Base-by-base conservation (phyloP, 176 grass and related monocot species). In the Panicum miliaceum region DNA sequence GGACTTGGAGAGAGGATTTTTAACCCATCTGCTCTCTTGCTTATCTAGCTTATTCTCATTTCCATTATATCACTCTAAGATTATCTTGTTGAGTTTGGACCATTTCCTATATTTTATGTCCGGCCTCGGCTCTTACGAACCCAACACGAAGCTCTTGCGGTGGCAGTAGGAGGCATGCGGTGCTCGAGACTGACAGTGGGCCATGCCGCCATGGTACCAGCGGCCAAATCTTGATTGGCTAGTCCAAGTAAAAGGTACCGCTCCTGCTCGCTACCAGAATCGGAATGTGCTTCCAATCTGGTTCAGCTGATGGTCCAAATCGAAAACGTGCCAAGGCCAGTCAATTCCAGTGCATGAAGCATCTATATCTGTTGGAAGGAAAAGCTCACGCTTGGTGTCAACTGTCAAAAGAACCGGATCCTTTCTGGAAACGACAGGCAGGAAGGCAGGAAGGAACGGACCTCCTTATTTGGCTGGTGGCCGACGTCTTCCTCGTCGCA, bases 301-400 rank as follows among this genome's bases (percentile, higher is more conserved):
- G 38, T 40, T 22, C 53, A 57, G 8, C 40, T 48, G 53, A 79
- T 48, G 60, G 60, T 34, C 41, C 6, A 41, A 41, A 68, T 67
- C 25, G 12, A n/a, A n/a, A n/a, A n/a, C 69, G 19, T 57, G 48
- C 8, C 8, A 50, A 18, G 48, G 48, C 5, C 3, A 51, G 77
- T 42, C 42, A 29, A 48, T 32, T 32, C 74, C 58, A 25, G 12
- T 66, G 48, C 38, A 15, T 46, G 32, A 42, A 86, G 45, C 88
- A 77, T 85, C 29, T 32, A 69, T 76, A 85, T 85, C 62, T 43
- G 34, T 23, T 43, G 1, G 15, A 51, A 52, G 42, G 53, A 46
- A 76, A 89, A 63, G 45, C 20, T 25, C 46, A 73, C 35, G 0
- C 41, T 58, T 73, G 26, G 25, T 35, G 56, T 36, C 40, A 32